Percentiles rank a stretch among this genome's conserved stretches.
These are phyloP conservation scores for Cladosporium phlei DNA, from an alignment of 2,329 filamentous ascomycete genomes.

Conservation along the genomic window DNA sequence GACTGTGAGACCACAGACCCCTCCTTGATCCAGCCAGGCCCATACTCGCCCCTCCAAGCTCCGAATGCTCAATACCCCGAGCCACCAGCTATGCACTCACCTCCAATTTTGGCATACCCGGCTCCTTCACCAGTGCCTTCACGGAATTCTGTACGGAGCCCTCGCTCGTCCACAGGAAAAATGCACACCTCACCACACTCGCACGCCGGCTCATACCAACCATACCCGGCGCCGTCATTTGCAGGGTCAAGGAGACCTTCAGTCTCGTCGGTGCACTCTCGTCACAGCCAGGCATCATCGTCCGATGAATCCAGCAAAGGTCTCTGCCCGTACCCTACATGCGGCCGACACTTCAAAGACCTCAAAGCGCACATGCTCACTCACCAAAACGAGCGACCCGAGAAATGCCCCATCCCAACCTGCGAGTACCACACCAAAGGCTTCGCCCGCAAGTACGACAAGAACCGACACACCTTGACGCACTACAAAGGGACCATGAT, in stretches of 20 bases:
- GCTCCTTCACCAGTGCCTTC: constrained; percentile 63
- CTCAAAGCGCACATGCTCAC: constrained; percentile 92
- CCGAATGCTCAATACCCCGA: constrained; percentile 41
- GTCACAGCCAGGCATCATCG: constrained; percentile 47
- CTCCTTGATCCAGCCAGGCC: constrained; percentile 54
- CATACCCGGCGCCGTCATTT: constrained; percentile 38
- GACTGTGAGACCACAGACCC: constrained; percentile 44
- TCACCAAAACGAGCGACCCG: constrained; percentile 82
- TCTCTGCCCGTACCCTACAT: constrained; percentile 76
- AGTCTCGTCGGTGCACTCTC: constrained; percentile 65
- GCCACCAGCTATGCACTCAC: constrained; percentile 36
- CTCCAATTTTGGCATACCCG: constrained; percentile 35
- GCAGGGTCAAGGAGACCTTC: constrained; percentile 58
- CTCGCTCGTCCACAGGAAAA: constrained; percentile 32
- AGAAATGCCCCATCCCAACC: constrained; percentile 88
- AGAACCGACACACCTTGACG: constrained; percentile 88
- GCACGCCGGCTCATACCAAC: constrained; percentile 51
- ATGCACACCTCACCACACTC: constrained; percentile 60
- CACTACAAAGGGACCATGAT: constrained; percentile 98
- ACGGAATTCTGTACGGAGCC: constrained; percentile 45
- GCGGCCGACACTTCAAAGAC: constrained; percentile 83
- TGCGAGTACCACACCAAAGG: constrained; percentile 92
- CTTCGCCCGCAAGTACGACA: constrained; percentile 93
- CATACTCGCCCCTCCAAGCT: constrained; percentile 41
- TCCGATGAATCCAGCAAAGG: constrained; percentile 54